Conservation (phyloP, 352 stramenopile genomes). For the Phytophthora megakarya region DNA sequence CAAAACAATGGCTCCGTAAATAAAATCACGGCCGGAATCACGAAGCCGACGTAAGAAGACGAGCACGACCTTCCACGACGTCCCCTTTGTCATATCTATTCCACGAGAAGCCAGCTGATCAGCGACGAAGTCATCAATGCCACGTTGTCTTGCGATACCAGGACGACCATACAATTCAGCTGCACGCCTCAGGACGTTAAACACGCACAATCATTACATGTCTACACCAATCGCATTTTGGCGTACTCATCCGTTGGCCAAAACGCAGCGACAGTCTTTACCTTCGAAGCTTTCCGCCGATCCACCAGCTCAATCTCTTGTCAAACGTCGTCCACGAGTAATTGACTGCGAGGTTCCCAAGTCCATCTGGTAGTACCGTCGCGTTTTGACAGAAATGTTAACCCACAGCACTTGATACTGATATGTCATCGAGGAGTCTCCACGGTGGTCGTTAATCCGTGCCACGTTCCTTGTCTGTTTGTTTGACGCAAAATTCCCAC, state of each 20-base stretch:
- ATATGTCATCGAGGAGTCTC: too few species aligned
- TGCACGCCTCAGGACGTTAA: constrained; percentile 3
- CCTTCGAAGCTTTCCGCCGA: neutral
- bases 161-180: constrained; percentile 3
- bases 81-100: constrained; percentile 1
- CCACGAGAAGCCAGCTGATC: neutral
- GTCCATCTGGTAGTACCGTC: neutral
- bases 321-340: neutral
- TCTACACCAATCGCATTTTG: neutral
- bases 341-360: neutral
- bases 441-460: too few species aligned
- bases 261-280: neutral
- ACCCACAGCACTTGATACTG: too few species aligned
- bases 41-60: neutral
- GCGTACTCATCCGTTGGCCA: neutral
- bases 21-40: constrained; percentile 11
- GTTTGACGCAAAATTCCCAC: too few species aligned
- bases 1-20: constrained; percentile 7
- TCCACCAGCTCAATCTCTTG: neutral
- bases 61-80: constrained; percentile 1
- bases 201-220: neutral
- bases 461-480: too few species aligned
- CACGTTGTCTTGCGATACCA: neutral
- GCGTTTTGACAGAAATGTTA: too few species aligned
- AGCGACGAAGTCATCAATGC: constrained; percentile 7